These are phyloP conservation scores for Ganoderma multipileum DNA, from an alignment of 1,284 basidiomycete species.

Conservation along the genomic window DNA sequence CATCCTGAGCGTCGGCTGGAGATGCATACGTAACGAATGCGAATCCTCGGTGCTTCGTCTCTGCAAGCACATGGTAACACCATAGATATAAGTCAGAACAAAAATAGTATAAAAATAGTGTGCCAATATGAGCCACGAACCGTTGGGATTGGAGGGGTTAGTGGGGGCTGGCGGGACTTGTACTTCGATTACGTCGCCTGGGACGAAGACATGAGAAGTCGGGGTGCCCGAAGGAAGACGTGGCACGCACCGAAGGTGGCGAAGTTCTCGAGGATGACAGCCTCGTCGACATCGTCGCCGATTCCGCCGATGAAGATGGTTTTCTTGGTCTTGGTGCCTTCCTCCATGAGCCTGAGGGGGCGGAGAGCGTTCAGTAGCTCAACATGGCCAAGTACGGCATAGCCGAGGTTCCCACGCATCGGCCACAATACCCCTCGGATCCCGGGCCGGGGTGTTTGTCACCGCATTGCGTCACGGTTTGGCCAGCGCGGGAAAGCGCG, in stretches of 20 bases:
- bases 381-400: conserved; percentile 26
- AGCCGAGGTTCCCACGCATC: conserved; percentile 32
- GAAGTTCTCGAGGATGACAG: conserved; percentile 70
- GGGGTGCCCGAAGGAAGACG: conserved; percentile 5
- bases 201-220: conserved; percentile 5
- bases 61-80: conserved; percentile 44
- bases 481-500: too few species aligned
- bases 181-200: conserved; percentile 84
- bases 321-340: conserved; percentile 82
- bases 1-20: conserved; percentile 81
- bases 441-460: background rate
- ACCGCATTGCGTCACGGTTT: background rate
- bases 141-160: conserved; percentile 61
- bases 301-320: conserved; percentile 82
- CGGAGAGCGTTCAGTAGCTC: conserved; percentile 18
- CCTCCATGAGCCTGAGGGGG: conserved; percentile 71
- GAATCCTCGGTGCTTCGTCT: conserved; percentile 81
- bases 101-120: conserved; percentile 10
- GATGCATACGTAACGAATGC: conserved; percentile 82
- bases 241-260: conserved; percentile 73
- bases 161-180: conserved; percentile 75
- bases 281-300: conserved; percentile 78
- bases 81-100: conserved; percentile 7
- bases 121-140: conserved; percentile 38
- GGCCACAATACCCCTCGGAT: background rate